Evolutionary conservation across 345 rosid species (phyloP).

Genomic region (Psidium friedrichsthalianum): DNA sequence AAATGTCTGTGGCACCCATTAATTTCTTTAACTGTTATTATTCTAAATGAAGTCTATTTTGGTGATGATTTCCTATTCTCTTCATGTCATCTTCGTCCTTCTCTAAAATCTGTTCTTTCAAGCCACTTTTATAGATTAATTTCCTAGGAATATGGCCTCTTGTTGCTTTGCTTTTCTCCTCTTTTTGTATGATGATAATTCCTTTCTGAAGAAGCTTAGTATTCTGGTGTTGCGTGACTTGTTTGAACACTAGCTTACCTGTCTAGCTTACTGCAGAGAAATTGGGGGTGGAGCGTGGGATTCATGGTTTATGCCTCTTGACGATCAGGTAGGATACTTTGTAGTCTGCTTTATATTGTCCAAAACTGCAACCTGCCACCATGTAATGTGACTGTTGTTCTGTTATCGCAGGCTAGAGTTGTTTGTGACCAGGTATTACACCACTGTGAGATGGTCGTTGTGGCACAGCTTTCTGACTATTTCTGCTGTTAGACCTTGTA

Average conservation of each 20-base stretch:
- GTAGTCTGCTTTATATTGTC: not conserved
- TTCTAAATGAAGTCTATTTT: not conserved
- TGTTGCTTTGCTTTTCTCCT: not conserved
- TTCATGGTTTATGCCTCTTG: constrained; percentile 91
- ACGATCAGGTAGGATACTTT: constrained; percentile 34
- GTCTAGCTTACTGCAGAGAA: constrained; percentile 43
- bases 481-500: not conserved
- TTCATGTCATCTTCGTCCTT: not conserved
- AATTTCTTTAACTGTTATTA: not conserved
- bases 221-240: not conserved
- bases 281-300: constrained; percentile 71
- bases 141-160: not conserved
- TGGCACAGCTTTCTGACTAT: not conserved
- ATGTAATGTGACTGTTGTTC: not conserved
- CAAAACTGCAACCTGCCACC: not conserved
- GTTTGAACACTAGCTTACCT: not conserved
- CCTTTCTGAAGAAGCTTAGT: not conserved
- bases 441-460: constrained; percentile 4
- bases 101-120: not conserved
- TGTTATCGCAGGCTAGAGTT: constrained; percentile 29
- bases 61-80: not conserved
- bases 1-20: not conserved
- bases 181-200: not conserved
- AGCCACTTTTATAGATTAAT: not conserved
- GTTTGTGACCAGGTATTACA: constrained; percentile 64